These are phyloP conservation scores for Sparassis latifolia DNA, from an alignment of 1,284 basidiomycete genomes.

Conservation along the genomic window DNA sequence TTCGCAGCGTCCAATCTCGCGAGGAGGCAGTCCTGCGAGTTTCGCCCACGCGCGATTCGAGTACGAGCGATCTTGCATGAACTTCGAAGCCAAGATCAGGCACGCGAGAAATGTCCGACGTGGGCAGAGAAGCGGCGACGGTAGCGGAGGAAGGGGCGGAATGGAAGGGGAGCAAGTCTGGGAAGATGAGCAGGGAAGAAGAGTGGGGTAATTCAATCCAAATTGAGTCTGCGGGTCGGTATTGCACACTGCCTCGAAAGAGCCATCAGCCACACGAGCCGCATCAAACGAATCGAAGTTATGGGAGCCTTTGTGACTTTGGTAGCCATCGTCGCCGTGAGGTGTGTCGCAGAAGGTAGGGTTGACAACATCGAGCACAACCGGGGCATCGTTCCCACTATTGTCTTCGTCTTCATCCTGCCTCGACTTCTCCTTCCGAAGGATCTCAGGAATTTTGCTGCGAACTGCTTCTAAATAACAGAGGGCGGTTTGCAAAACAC, in stretches of 20 bases:
- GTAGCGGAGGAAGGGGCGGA: conserved; percentile 45
- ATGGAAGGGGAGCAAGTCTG: conserved; percentile 23
- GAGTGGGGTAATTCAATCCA: too few relatives aligned
- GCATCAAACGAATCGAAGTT: background rate
- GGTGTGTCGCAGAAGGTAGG: background rate
- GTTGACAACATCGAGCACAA: conserved; percentile 28
- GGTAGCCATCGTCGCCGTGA: too few relatives aligned
- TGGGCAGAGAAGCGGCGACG: conserved; percentile 80
- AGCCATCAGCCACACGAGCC: background rate
- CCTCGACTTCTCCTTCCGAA: conserved; percentile 37
- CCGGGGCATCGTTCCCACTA: conserved; percentile 36
- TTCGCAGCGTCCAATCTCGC: conserved; percentile 77
- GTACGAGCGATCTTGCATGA: conserved; percentile 89
- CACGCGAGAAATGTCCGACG: conserved; percentile 84
- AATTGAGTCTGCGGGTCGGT: too few relatives aligned
- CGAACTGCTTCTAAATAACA: conserved; percentile 76
- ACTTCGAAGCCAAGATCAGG: conserved; percentile 86
- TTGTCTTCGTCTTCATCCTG: conserved; percentile 29
- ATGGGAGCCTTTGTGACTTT: too few relatives aligned
- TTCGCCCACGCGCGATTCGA: conserved; percentile 92
- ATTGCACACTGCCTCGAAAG: background rate
- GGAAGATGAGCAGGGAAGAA: conserved; percentile 7
- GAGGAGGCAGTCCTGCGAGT: conserved; percentile 68
- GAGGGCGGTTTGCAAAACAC: conserved; percentile 69
- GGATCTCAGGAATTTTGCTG: conserved; percentile 53